Evolutionary conservation across 208 protist genomes (phyloP).

Genomic region (Trypanosoma mega): DNA sequence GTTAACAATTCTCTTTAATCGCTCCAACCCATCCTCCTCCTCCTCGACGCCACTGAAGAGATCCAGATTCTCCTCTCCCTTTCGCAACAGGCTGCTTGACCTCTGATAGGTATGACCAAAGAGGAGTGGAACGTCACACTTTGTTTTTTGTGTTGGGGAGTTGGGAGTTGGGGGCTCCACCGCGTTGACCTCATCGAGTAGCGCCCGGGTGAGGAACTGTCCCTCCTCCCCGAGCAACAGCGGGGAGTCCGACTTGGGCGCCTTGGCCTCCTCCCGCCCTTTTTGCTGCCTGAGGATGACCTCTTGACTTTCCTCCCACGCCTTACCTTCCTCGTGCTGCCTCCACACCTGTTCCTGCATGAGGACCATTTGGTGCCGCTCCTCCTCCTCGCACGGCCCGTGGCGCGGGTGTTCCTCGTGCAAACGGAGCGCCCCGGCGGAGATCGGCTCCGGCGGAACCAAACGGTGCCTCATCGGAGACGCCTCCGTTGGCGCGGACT

Average conservation of each 20-base stretch:
- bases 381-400: not conserved
- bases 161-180: not conserved
- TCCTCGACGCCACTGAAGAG: constrained; percentile 39
- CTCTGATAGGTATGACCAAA: not conserved
- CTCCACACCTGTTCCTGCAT: not conserved
- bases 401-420: not conserved
- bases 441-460: not conserved
- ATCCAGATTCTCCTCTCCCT: constrained; percentile 13
- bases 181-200: constrained; percentile 7
- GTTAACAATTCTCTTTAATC: constrained; percentile 20
- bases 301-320: not conserved
- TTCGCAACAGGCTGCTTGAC: not conserved
- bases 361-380: not conserved
- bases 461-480: not conserved
- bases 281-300: too few relatives aligned
- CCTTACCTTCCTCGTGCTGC: not conserved
- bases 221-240: constrained; percentile 4
- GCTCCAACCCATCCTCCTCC: constrained; percentile 28
- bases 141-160: not conserved
- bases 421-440: not conserved
- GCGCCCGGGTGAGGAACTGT: constrained; percentile 2
- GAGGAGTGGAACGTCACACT: not conserved
- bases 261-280: too few relatives aligned
- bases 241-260: not conserved
- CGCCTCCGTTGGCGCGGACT: too few relatives aligned